Conservation (phyloP, 108 stramenopile genomes). For the Fragilaria crotonensis region DNA sequence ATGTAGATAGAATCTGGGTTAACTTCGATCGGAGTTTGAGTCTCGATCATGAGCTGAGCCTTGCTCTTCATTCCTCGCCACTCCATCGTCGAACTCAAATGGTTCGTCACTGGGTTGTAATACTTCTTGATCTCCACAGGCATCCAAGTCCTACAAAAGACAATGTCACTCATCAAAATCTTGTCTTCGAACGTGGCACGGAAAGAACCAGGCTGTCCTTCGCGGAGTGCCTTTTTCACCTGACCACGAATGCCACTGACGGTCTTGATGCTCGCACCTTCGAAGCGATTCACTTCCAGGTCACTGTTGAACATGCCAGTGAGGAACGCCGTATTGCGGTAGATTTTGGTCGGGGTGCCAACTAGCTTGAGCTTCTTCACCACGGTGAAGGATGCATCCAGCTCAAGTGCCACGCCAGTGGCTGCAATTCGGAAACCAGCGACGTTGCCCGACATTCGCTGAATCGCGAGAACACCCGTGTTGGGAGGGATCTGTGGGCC, state of each 20-base stretch:
- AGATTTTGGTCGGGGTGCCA: constrained; percentile 94
- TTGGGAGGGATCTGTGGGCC: constrained; percentile 93
- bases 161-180: constrained; percentile 93
- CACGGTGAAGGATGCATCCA: constrained; percentile 87
- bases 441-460: constrained; percentile 56
- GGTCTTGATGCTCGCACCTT: constrained; percentile 92
- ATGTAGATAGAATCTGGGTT: constrained; percentile 97
- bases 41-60: constrained; percentile 86
- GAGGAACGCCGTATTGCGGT: constrained; percentile 96
- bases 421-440: constrained; percentile 91
- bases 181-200: constrained; percentile 99
- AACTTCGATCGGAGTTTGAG: constrained; percentile 83
- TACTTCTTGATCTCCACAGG: constrained; percentile 90
- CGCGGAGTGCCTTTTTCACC: constrained; percentile 89
- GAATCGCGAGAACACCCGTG: constrained; percentile 94
- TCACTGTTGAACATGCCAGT: constrained; percentile 99
- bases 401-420: constrained; percentile 91
- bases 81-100: constrained; percentile 57
- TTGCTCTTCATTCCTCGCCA: constrained; percentile 90
- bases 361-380: constrained; percentile 99
- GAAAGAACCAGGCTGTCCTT: constrained; percentile 87
- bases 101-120: constrained; percentile 94
- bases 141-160: constrained; percentile 97
- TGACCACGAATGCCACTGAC: constrained; percentile 96
- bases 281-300: constrained; percentile 92